Evolutionary conservation across 2,329 filamentous ascomycete genomes (phyloP).

Genomic region (Aschersonia sp.): DNA sequence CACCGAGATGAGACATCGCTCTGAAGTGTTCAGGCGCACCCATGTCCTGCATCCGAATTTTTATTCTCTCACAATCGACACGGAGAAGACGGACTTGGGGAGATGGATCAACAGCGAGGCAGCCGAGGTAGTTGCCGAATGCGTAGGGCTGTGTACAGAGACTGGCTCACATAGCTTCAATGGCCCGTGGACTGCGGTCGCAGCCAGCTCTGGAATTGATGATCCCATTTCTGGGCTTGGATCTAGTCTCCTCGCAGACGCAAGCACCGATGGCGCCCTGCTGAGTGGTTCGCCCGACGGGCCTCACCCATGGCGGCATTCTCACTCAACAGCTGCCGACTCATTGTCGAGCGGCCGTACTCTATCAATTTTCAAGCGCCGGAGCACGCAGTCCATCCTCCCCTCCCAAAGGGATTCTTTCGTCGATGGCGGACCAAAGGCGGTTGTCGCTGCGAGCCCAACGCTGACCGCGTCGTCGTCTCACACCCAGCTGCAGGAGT

Average conservation of each 20-base stretch:
- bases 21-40: conserved; percentile 56
- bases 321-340: conserved; percentile 31
- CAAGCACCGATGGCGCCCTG: conserved; percentile 22
- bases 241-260: conserved; percentile 16
- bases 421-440: conserved; percentile 21
- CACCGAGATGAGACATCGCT: conserved; percentile 60
- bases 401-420: conserved; percentile 33
- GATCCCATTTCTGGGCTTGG: conserved; percentile 1
- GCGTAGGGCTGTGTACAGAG: conserved; percentile 48
- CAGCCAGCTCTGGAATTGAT: background rate
- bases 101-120: conserved; percentile 71
- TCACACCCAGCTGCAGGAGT: conserved; percentile 42
- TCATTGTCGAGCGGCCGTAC: conserved; percentile 24
- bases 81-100: conserved; percentile 61
- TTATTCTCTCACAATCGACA: conserved; percentile 63
- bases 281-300: conserved; percentile 16
- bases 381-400: conserved; percentile 34
- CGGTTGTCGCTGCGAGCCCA: conserved; percentile 42
- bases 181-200: conserved; percentile 6
- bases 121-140: conserved; percentile 66
- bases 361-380: conserved; percentile 21
- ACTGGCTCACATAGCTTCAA: conserved; percentile 12
- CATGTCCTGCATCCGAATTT: conserved; percentile 78
- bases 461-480: conserved; percentile 35
- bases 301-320: conserved; percentile 8